Conservation (phyloP, 257 asterid species). For the Nicotiana noctiflora region DNA sequence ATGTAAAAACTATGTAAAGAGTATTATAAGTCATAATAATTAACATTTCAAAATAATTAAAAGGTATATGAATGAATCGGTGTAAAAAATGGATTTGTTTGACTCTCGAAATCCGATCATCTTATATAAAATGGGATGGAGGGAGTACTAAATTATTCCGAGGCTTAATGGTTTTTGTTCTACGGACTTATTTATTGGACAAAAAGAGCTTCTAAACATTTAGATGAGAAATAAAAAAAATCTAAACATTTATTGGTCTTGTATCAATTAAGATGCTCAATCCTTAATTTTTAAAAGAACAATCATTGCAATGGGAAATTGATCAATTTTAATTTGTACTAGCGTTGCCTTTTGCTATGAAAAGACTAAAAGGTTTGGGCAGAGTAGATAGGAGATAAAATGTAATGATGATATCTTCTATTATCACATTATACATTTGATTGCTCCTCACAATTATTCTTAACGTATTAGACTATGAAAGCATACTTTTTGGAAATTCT, state of each 20-base stretch:
- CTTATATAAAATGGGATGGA: too few relatives aligned
- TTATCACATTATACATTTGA: not conserved
- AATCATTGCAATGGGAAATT: not conserved
- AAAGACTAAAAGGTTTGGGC: not conserved
- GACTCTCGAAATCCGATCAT: too few relatives aligned
- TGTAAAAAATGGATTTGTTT: too few relatives aligned
- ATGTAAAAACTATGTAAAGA: too few relatives aligned
- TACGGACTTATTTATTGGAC: not conserved
- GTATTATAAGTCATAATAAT: too few relatives aligned
- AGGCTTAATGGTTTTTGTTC: not conserved
- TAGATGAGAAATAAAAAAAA: not conserved
- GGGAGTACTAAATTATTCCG: not conserved
- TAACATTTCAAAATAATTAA: too few relatives aligned
- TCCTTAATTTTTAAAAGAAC: not conserved
- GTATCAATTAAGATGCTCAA: not conserved
- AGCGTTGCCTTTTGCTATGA: not conserved
- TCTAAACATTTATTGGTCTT: not conserved
- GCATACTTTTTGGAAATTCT: not conserved
- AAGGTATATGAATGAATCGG: too few relatives aligned
- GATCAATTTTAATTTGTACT: not conserved
- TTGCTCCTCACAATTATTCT: not conserved
- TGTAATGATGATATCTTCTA: not conserved
- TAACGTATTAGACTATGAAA: not conserved
- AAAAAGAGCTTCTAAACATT: not conserved
- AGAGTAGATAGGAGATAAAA: not conserved